Conservation (phyloP, 1,284 basidiomycete genomes). For the Naganishia albida region DNA sequence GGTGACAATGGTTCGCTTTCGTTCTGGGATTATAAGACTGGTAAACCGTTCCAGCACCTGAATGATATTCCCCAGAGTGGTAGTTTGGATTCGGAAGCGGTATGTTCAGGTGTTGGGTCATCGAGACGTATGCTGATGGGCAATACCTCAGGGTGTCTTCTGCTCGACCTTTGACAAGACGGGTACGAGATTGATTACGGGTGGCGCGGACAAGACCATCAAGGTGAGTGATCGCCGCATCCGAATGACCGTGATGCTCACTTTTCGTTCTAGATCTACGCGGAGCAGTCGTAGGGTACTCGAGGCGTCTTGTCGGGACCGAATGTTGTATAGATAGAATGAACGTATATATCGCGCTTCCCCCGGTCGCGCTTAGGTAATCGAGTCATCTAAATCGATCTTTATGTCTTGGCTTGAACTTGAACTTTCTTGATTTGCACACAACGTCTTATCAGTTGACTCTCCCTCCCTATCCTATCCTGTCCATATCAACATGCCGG, state of each 20-base stretch:
- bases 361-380: constrained; percentile 24
- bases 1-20: constrained; percentile 81
- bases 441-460: not conserved
- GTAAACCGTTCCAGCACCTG: constrained; percentile 89
- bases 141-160: constrained; percentile 62
- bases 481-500: constrained; percentile 7
- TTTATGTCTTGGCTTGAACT: no score
- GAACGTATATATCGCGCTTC: constrained; percentile 4
- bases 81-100: constrained; percentile 94
- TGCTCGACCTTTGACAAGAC: constrained; percentile 96
- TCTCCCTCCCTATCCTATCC: not conserved
- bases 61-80: constrained; percentile 96
- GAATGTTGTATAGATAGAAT: constrained; percentile 13
- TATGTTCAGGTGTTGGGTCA: constrained; percentile 42
- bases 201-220: constrained; percentile 97
- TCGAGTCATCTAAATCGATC: constrained; percentile 5
- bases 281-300: constrained; percentile 23
- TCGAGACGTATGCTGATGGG: constrained; percentile 19
- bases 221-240: constrained; percentile 62
- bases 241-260: not conserved
- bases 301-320: not conserved
- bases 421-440: not conserved
- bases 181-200: constrained; percentile 91
- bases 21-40: constrained; percentile 93
- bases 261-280: constrained; percentile 23